These are phyloP conservation scores for Cladosporium sp. DNA, from an alignment of 2,329 filamentous ascomycete species.

Conservation along the genomic window DNA sequence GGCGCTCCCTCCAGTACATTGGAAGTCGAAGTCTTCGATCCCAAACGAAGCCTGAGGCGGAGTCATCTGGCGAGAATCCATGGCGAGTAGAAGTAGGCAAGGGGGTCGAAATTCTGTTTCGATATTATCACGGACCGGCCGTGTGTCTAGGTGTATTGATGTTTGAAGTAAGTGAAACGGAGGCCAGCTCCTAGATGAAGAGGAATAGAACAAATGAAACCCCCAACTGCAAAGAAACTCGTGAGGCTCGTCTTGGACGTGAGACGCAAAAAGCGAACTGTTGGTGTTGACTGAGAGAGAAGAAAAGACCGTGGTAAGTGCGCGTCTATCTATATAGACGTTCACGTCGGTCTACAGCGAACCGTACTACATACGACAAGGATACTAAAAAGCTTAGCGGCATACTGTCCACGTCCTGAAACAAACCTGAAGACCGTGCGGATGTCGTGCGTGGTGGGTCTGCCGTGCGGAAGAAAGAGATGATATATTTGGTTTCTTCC, in stretches of 20 bases:
- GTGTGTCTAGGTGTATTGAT: slow-evolving; percentile 17
- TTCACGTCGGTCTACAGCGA: slow-evolving; percentile 9
- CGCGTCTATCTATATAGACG: slow-evolving; percentile 10
- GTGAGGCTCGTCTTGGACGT: slow-evolving; percentile 33
- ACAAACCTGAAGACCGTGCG: slow-evolving; percentile 11
- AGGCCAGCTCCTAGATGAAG: slow-evolving; percentile 42
- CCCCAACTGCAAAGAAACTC: slow-evolving; percentile 34
- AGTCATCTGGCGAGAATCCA: slow-evolving; percentile 44
- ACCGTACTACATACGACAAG: slow-evolving; percentile 9
- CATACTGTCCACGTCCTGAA: slow-evolving; percentile 4
- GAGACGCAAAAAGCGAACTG: slow-evolving; percentile 20
- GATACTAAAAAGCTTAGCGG: slow-evolving; percentile 9
- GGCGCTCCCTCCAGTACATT: slow-evolving; percentile 29
- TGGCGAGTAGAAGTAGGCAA: slow-evolving; percentile 20
- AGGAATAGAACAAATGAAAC: slow-evolving; percentile 31
- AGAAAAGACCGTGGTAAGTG: slow-evolving; percentile 15
- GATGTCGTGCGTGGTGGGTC: not conserved
- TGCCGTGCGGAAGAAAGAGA: not conserved
- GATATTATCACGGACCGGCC: slow-evolving; percentile 18
- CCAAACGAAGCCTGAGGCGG: slow-evolving; percentile 35
- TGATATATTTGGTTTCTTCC: not conserved
- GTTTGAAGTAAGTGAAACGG: slow-evolving; percentile 20
- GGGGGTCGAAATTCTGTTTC: slow-evolving; percentile 16
- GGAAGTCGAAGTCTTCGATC: slow-evolving; percentile 22
- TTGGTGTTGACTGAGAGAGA: slow-evolving; percentile 21